phyloP scores from a whole-genome alignment of 2,329 filamentous ascomycete species.

The Phoma sp. region DNA sequence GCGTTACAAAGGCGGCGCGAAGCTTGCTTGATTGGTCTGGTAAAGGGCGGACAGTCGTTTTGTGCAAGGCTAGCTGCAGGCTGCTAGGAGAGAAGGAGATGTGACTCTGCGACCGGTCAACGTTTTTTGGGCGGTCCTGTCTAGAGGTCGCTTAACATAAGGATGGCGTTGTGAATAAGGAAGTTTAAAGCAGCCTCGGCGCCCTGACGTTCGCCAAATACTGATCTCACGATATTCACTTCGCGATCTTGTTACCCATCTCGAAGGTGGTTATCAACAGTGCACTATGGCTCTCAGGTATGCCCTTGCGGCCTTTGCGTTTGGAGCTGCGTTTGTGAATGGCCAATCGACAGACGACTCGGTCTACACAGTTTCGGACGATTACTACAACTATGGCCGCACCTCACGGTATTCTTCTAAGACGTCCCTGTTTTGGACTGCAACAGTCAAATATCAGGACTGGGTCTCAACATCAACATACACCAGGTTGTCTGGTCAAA shows the following conservation, averaged over 20 bases:
- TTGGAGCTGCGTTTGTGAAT: conserved; percentile 17
- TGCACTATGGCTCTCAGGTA: conserved; percentile 25
- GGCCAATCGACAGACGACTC: conserved; percentile 9
- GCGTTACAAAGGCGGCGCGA: conserved; percentile 11
- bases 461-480: conserved; percentile 21
- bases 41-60: conserved; percentile 8
- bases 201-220: conserved; percentile 20
- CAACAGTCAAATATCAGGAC: conserved; percentile 28
- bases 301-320: conserved; percentile 20
- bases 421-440: conserved; percentile 35
- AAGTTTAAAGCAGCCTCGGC: conserved; percentile 30
- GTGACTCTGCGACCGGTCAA: conserved; percentile 33
- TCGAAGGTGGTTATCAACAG: not conserved
- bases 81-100: conserved; percentile 27
- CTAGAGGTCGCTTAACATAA: conserved; percentile 11
- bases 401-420: conserved; percentile 8
- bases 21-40: conserved; percentile 13
- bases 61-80: conserved; percentile 27
- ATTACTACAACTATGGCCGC: conserved; percentile 7
- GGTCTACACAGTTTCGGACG: conserved; percentile 7
- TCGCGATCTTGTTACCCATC: conserved; percentile 16
- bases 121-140: conserved; percentile 15
- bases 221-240: conserved; percentile 18
- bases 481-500: conserved; percentile 13
- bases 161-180: conserved; percentile 18